Base-by-base conservation (phyloP, 371 early-diverging fungal genomes). In the Apophysomyces elegans region DNA sequence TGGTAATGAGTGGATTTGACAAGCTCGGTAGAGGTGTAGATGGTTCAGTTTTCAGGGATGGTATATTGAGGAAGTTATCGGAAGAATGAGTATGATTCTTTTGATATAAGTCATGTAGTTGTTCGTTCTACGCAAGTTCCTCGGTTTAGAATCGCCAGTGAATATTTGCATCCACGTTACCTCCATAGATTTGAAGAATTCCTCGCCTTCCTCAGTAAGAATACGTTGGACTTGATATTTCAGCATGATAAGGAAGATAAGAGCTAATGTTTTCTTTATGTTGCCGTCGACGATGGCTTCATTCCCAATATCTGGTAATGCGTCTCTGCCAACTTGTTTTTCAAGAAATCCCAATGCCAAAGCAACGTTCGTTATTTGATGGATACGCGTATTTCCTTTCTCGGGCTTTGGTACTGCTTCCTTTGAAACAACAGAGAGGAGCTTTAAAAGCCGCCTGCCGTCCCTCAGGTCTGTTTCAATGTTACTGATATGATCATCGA, bases 201-300 rank as follows among this genome's bases (percentile, higher is more conserved):
- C 76, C 13, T 82, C 79, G 21, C 76, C 79, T 61, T 82, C 76
- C 21, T 79, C 79, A 26, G 75, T 76, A 38, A 83, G 66, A 45
- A 84, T 78, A n/a, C 79, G 76, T 57, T 86, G 86, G 46, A 89
- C 78, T 57, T 88, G 86, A 67, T 90, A 91, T 56, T 85, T 81
- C 56, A 90, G 79, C 78, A 94, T 94, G 64, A 96, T 81, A 37
- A 90, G 83, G 83, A 93, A 95, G 14, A 94, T 78, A 18, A 94
- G 80, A n/a, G 93, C 96, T 13, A 96, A 71, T 6, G 94, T 94
- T 65, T 94, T 84, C 75, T 95, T 96, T 37, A 86, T 65, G 71
- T 95, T 93, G 36, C 94, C 93, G 70, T 94, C 92, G 26, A 92
- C 91, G 67, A 96, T 92, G 68, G 93, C 94, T 59, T 89, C 91